Evolutionary conservation across 179 eudicot species (phyloP), one percentile per base, ranked within the genome.

Genomic region (Silene coronaria): DNA sequence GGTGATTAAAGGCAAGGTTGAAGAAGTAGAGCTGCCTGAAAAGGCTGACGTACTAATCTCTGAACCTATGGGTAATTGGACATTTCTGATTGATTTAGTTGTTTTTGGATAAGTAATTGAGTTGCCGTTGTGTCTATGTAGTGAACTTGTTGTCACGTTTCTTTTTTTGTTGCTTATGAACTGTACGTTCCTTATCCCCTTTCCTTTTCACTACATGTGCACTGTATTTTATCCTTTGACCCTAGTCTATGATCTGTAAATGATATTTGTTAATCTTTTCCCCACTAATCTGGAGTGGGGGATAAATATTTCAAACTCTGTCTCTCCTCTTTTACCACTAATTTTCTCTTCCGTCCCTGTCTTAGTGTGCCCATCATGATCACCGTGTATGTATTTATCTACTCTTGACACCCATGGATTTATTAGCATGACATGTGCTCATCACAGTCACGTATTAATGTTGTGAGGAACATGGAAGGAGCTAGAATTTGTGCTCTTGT

Each of bases 1-100:
- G 99, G 97, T 95, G 36, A 79, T 95, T 73, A 91, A 91, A 90
- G 99, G 99, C 67, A 95, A 95, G 81, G 89, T 95, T 84, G 99
- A 95, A 84, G 99, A 92, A 14, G 88, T 93, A 62, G 91, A 91
- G 82, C 78, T 95, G 81, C 99, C 99, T 60, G 97, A 92, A 82
- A 93, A 95, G 82, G 99, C 97, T 32, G 99, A 95, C 80, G 88
- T 95, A 75, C 73, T 95, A 75, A 95, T 95, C 42, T 95, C 99
- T 64, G 99, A 95, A 78, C 99, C 99, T 42, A 95, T 95, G 97
- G 99, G 99, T 95, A 87, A 77, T 3, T 22, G 67, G 12, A 53
- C 59, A 42, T 69, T 58, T 62, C 66, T 60, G 22, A 14, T 11
- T 70, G 32, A 13, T 28, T 42, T 68, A 42, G 22, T 68, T 42